phyloP scores from a whole-genome alignment of 768 basidiomycete genomes.

The Phylloporus sp. region DNA sequence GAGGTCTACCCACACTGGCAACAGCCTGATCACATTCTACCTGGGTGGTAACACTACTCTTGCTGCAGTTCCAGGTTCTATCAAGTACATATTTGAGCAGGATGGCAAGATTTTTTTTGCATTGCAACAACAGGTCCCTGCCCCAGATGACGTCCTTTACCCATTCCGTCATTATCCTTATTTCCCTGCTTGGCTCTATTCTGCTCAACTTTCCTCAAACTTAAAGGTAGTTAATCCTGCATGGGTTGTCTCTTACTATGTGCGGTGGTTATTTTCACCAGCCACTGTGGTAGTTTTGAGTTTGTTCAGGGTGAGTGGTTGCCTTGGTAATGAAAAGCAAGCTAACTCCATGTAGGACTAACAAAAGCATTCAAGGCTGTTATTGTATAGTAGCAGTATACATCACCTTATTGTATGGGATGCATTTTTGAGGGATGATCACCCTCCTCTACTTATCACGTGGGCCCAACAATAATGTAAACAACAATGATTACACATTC shows the following conservation, averaged over 20 bases:
- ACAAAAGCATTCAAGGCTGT: not conserved
- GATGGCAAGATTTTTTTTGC: not conserved
- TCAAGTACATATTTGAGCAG: conserved; percentile 3
- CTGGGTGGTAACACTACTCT: not conserved
- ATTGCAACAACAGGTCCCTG: not conserved
- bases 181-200: conserved; percentile 4
- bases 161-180: conserved; percentile 8
- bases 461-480: too few relatives aligned
- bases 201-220: not conserved
- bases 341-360: not conserved
- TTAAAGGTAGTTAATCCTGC: not conserved
- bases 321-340: too few relatives aligned
- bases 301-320: not conserved
- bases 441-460: too few relatives aligned
- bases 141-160: not conserved
- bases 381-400: too few relatives aligned
- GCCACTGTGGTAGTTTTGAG: not conserved
- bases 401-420: too few relatives aligned
- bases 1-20: not conserved
- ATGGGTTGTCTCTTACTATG: not conserved
- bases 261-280: not conserved
- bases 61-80: not conserved
- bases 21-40: not conserved
- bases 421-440: too few relatives aligned
- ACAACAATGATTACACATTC: too few relatives aligned